Conservation (phyloP, 345 rosid species). For the Rhodamnia argentea region DNA sequence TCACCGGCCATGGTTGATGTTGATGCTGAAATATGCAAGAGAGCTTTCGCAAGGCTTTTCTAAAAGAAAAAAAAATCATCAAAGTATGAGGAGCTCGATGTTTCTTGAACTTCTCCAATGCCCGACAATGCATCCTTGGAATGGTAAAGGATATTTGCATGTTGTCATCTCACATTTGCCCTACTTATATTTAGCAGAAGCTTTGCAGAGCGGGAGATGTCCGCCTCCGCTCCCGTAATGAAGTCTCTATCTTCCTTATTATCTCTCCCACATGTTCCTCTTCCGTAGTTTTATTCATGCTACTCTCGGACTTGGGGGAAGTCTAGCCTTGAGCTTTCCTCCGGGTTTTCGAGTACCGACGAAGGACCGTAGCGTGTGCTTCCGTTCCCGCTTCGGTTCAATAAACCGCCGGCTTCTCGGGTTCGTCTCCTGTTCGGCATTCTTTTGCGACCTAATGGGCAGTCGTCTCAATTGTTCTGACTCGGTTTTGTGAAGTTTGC, state of each 20-base stretch:
- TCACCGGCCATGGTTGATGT: neutral
- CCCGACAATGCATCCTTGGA: neutral
- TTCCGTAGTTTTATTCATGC: neutral
- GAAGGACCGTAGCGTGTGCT: slow-evolving; percentile 17
- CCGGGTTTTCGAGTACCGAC: slow-evolving; percentile 5
- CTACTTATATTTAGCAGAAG: no score
- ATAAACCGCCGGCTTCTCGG: slow-evolving; percentile 75
- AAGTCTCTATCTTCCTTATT: neutral
- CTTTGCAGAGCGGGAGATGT: no score
- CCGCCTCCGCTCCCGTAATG: neutral
- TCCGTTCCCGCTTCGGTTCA: slow-evolving; percentile 85
- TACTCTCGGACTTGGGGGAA: no score
- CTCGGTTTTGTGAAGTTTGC: no score
- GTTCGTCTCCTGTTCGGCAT: slow-evolving; percentile 7
- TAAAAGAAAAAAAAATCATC: neutral
- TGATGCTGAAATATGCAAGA: neutral
- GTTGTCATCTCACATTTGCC: neutral
- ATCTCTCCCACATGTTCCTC: neutral
- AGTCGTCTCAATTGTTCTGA: no score
- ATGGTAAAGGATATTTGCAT: neutral
- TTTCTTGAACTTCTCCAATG: neutral
- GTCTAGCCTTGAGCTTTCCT: no score
- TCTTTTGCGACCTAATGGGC: no score
- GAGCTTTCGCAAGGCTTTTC: neutral
- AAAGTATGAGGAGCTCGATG: neutral